Evolutionary conservation across 225 moss, liverwort and hornwort genomes (phyloP), one percentile per base, ranked within the genome.

Genomic region (Ulota crispa): DNA sequence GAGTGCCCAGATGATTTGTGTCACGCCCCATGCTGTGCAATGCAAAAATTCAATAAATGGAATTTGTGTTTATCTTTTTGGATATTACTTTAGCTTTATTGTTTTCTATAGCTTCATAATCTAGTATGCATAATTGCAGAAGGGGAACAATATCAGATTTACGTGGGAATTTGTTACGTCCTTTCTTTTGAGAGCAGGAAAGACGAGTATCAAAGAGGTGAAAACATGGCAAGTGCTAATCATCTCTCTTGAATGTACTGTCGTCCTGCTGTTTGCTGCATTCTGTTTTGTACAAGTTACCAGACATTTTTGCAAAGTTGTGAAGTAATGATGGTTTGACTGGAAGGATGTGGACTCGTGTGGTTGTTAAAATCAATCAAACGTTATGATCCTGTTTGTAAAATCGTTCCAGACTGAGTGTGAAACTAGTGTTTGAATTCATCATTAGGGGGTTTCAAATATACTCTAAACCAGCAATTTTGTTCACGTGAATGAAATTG

Each of bases 1-100:
- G 72, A 78, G 81, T 75, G 81, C 82, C 37, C 78, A 68, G 65
- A 84, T 78, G 75, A 81, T 64, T 75, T 87, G 81, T 87, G 70
- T 57, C 81, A 70, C 75, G 64, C 37, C 81, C 78, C 28, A 39
- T 74, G 68, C 41, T 76, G 41, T 60, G 80, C 66, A 86, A 80
- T 86, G 72, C 80, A 67, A 80, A 76, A 72, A 36, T 42, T 64
- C 28, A 60, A 57, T 0, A 53, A 81, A 12, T 84, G 81, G 68
- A 78, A 81, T 72, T 36, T 78, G 28, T 74, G 52, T 26, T 43
- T 21, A 50, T 37, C 71, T 23, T 70, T 45, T 26, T 2, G 8
- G 7, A 9, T 53, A 15, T 26, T 73, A 2, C 7, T 21, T 78
- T 54, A 26, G 4, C 31, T 23, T 20, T 47, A 4, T 16, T 16